phyloP scores from a whole-genome alignment of 768 basidiomycete genomes.

The Suillus americanus region DNA sequence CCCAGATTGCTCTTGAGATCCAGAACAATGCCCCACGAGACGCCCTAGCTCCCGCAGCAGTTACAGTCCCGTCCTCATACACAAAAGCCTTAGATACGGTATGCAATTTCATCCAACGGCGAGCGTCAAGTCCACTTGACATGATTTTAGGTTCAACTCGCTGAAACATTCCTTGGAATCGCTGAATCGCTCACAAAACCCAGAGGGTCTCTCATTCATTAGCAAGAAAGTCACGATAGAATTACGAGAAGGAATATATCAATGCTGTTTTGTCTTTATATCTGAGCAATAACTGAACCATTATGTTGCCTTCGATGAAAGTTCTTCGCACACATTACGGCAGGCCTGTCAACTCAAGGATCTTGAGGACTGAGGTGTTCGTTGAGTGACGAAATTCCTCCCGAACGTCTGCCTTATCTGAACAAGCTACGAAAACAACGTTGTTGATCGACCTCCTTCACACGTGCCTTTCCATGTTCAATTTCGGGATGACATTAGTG shows the following conservation, averaged over 20 bases:
- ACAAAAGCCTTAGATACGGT: constrained; percentile 53
- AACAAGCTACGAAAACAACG: background rate
- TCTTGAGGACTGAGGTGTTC: background rate
- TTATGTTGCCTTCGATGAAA: background rate
- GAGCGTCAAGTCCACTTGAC: background rate
- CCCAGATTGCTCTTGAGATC: constrained; percentile 45
- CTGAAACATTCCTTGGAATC: constrained; percentile 57
- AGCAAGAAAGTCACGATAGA: background rate
- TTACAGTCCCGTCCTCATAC: constrained; percentile 44
- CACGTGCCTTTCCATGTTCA: background rate
- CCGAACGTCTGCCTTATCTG: background rate
- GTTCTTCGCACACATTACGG: background rate
- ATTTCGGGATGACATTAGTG: background rate
- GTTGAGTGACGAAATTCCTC: background rate
- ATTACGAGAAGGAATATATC: background rate
- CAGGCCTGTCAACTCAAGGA: background rate
- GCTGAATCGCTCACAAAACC: constrained; percentile 59
- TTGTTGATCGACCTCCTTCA: background rate
- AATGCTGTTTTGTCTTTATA: background rate
- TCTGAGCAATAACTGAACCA: background rate
- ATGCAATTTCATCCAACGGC: constrained; percentile 7
- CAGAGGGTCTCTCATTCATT: constrained; percentile 45
- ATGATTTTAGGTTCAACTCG: constrained; percentile 44
- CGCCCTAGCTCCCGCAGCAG: constrained; percentile 31
- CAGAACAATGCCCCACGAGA: constrained; percentile 45